phyloP scores from a whole-genome alignment of 2,329 filamentous ascomycete genomes.

The Colletotrichum musae region DNA sequence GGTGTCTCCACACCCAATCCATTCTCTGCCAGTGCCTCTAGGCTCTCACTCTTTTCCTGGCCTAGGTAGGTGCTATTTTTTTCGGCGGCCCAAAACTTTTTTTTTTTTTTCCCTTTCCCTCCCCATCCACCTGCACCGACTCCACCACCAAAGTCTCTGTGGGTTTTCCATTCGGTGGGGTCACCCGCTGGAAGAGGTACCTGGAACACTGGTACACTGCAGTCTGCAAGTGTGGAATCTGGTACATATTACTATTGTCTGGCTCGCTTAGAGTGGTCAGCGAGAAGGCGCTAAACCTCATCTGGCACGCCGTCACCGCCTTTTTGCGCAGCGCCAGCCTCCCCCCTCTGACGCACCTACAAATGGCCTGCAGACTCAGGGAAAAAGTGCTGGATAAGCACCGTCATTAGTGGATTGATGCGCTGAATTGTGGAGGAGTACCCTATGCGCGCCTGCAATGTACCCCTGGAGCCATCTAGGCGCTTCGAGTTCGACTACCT shows the following conservation, averaged over 20 bases:
- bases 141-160: neutral
- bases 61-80: constrained; percentile 29
- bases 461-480: constrained; percentile 12
- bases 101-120: constrained; percentile 46
- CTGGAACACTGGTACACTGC: no score
- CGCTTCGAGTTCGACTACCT: constrained; percentile 10
- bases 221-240: constrained; percentile 11
- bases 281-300: constrained; percentile 13
- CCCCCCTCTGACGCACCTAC: constrained; percentile 20
- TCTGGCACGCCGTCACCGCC: constrained; percentile 38
- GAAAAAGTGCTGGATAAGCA: constrained; percentile 32
- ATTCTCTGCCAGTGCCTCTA: constrained; percentile 14
- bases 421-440: constrained; percentile 25
- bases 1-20: constrained; percentile 35
- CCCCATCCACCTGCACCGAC: constrained; percentile 43
- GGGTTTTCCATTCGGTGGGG: constrained; percentile 17
- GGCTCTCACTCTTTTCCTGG: neutral
- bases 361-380: constrained; percentile 29
- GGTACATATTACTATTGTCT: constrained; percentile 9
- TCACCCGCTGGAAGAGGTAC: neutral
- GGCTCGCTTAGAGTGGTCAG: constrained; percentile 33
- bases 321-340: constrained; percentile 24
- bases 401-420: constrained; percentile 27
- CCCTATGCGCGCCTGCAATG: constrained; percentile 33
- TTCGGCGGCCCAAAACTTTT: constrained; percentile 20